Evolutionary conservation across 306 rosid species (phyloP), one percentile per base, ranked within the genome.

Genomic region (Albizia julibrissin): DNA sequence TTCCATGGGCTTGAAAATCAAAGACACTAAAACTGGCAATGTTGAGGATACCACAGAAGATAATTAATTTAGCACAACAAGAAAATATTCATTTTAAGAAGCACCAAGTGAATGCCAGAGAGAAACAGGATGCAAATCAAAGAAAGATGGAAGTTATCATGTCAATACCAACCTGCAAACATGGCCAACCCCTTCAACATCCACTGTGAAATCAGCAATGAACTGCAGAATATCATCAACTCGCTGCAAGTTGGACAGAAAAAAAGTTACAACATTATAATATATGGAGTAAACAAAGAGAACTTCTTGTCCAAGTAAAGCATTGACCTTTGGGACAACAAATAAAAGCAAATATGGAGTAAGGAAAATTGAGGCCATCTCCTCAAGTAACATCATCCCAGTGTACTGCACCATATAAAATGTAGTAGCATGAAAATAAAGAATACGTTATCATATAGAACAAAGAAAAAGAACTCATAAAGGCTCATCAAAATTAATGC

Each of bases 321-420:
- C 74, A 85, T 66, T 78, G 73, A 93, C 99, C 98, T 92, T 83
- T 9, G 99, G 98, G 74, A 93, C 93, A 46, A 95, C 84, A 78
- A 87, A 90, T 77, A 95, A 37, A 74, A 95, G 99, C 52, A 95
- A 85, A 82, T 92, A 93, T 65, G 99, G 99, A 84, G 99, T 93
- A 80, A 93, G 97, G 85, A 95, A 95, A 88, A 95, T 95, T 39
- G 99, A 95, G 73, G 95, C 89, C 97, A 95, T 93, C 89, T 95
- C 99, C 91, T 95, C 99, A 70, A 95, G 92, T 83, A 95, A 82
- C 99, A 95, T 95, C 94, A 95, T 93, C 80, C 93, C 98, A 72
- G 94, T 87, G 75, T 95, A 95, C 99, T 95, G 96, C 87, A 82
- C 50, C 81, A 73, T 14, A 44, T 39, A 59, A 49, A 83, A 75